phyloP scores from a whole-genome alignment of 257 asterid genomes.

The Cinchona pubescens region DNA sequence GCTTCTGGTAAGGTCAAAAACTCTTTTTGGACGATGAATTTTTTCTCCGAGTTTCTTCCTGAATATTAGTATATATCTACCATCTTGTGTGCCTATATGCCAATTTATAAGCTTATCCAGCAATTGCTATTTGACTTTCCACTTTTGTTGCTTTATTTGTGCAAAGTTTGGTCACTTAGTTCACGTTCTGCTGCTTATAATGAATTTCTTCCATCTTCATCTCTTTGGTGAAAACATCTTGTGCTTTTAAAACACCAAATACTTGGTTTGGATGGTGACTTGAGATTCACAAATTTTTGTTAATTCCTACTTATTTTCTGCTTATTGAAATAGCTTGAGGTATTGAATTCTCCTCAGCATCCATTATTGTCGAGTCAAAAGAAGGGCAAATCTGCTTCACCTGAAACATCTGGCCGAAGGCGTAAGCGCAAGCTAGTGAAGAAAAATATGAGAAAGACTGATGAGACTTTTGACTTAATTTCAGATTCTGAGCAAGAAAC shows the following conservation, averaged over 20 bases:
- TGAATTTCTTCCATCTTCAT: not conserved
- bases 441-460: constrained; percentile 33
- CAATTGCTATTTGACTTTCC: not conserved
- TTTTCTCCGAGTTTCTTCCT: not conserved
- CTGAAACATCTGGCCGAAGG: constrained; percentile 22
- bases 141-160: not conserved
- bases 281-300: not conserved
- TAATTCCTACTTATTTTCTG: constrained; percentile 5
- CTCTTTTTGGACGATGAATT: not conserved
- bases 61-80: not conserved
- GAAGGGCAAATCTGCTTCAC: constrained; percentile 36
- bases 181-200: not conserved
- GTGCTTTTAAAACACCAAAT: not conserved
- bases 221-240: not conserved
- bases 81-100: not conserved
- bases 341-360: constrained; percentile 32
- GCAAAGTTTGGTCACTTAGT: not conserved
- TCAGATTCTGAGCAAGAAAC: constrained; percentile 36
- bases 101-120: not conserved
- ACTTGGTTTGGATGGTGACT: not conserved
- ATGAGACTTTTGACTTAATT: constrained; percentile 31
- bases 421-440: constrained; percentile 51
- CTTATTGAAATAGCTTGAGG: constrained; percentile 31
- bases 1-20: not conserved
- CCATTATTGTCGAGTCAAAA: constrained; percentile 26